Evolutionary conservation across 805 yeast species (phyloP).

Genomic region (Metschnikowia gruessii): DNA sequence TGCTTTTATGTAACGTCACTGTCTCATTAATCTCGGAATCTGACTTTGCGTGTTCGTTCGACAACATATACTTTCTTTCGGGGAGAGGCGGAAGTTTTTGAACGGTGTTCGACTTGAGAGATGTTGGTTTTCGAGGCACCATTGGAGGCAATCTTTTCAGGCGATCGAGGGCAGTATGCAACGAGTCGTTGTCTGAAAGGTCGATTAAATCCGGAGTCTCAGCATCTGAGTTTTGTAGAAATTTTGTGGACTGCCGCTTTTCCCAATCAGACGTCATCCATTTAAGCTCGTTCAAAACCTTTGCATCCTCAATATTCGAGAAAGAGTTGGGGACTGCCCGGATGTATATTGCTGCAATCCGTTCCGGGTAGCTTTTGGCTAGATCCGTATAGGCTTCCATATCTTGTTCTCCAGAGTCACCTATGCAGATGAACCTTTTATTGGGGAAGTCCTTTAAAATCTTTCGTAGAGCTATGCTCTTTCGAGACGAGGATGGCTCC

Average conservation of each 20-base stretch:
- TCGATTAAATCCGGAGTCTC: conserved; percentile 34
- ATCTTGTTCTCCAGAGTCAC: conserved; percentile 96
- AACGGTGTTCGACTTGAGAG: conserved; percentile 33
- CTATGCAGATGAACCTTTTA: conserved; percentile 78
- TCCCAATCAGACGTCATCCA: conserved; percentile 21
- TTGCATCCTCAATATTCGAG: conserved; percentile 48
- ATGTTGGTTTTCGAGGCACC: conserved; percentile 47
- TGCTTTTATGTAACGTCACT: background rate
- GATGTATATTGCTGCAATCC: conserved; percentile 72
- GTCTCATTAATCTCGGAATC: background rate
- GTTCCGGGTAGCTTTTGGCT: conserved; percentile 58
- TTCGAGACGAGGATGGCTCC: conserved; percentile 84
- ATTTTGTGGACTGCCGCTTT: conserved; percentile 11
- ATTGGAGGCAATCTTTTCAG: conserved; percentile 35
- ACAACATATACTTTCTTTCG: conserved; percentile 15
- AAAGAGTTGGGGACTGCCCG: conserved; percentile 71
- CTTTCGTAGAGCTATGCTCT: conserved; percentile 59
- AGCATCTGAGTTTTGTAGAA: background rate
- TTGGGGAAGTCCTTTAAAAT: conserved; percentile 71
- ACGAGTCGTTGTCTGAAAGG: conserved; percentile 29
- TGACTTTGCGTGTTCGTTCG: conserved; percentile 5
- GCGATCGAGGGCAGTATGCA: conserved; percentile 8
- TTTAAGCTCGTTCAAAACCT: conserved; percentile 31
- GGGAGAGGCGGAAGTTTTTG: conserved; percentile 36
- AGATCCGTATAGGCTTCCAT: conserved; percentile 83